These are phyloP conservation scores for Talaromyces borbonicus DNA, from an alignment of 495 filamentous ascomycete species.

Conservation along the genomic window DNA sequence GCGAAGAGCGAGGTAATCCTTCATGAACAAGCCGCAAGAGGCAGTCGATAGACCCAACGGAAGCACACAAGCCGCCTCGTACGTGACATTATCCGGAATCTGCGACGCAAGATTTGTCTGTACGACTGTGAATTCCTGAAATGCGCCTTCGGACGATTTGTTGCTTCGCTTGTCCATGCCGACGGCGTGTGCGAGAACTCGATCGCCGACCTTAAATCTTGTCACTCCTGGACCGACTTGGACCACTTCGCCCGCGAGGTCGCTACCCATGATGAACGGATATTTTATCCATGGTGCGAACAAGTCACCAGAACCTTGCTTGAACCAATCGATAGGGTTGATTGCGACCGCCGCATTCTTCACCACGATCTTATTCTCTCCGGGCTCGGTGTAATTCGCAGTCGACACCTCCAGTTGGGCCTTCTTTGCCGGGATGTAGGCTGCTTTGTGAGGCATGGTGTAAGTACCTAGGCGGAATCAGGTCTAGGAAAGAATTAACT, in stretches of 20 bases:
- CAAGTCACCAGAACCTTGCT: conserved; percentile 11
- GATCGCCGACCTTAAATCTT: conserved; percentile 30
- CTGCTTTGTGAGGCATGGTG: neutral
- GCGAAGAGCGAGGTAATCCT: neutral
- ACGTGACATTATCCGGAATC: conserved; percentile 27
- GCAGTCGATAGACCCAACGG: conserved; percentile 25
- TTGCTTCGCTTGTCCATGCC: neutral
- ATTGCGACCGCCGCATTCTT: conserved; percentile 33
- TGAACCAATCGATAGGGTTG: conserved; percentile 30
- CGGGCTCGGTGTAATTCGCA: conserved; percentile 10
- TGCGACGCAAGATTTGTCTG: conserved; percentile 13
- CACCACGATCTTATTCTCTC: conserved; percentile 24
- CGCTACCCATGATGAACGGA: conserved; percentile 24
- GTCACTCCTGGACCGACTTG: conserved; percentile 23
- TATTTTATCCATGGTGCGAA: conserved; percentile 8
- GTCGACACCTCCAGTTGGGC: neutral
- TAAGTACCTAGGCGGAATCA: neutral
- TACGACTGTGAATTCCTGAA: conserved; percentile 25
- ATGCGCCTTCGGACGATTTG: conserved; percentile 28
- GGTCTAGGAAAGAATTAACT: too few relatives aligned
- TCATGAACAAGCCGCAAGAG: conserved; percentile 12
- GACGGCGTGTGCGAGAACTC: conserved; percentile 25
- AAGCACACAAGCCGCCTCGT: conserved; percentile 30
- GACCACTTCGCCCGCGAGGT: conserved; percentile 31
- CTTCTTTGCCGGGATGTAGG: neutral